These are phyloP conservation scores for Penicillium pulvis DNA, from an alignment of 495 filamentous ascomycete species.

Conservation along the genomic window DNA sequence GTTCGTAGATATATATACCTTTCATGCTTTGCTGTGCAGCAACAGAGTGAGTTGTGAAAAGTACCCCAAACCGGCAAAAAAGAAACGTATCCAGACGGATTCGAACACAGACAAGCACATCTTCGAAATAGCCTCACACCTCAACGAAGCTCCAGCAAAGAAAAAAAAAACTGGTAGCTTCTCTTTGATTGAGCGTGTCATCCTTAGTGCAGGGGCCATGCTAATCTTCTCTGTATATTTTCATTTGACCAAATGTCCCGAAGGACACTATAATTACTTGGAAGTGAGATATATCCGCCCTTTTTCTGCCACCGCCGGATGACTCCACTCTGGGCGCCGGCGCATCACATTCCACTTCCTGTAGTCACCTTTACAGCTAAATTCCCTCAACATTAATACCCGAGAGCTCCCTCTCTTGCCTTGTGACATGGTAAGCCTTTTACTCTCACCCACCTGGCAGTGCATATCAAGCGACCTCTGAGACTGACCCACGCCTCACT, in stretches of 20 bases:
- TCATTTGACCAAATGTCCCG: constrained; percentile 80
- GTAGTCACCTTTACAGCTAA: background rate
- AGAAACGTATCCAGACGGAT: background rate
- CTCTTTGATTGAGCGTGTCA: constrained; percentile 99
- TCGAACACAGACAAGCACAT: background rate
- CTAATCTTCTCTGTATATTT: constrained; percentile 95
- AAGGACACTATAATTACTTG: constrained; percentile 49
- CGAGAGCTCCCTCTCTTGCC: background rate
- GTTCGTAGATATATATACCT: too few relatives aligned
- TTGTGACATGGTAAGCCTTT: constrained; percentile 1
- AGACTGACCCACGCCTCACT: constrained; percentile 1
- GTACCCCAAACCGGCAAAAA: background rate
- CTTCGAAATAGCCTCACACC: constrained; percentile 16
- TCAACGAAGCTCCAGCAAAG: constrained; percentile 24
- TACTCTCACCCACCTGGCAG: background rate
- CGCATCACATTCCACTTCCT: background rate
- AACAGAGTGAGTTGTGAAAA: background rate
- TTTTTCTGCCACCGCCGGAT: constrained; percentile 7
- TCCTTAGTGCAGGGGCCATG: constrained; percentile 99
- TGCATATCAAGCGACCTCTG: background rate
- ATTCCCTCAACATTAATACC: background rate
- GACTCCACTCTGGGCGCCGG: background rate
- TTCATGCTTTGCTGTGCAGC: too few relatives aligned
- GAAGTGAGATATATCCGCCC: constrained; percentile 16
- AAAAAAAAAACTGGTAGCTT: constrained; percentile 80